These are phyloP conservation scores for Aurinia saxatilis DNA, from an alignment of 345 rosid genomes.

Conservation along the genomic window DNA sequence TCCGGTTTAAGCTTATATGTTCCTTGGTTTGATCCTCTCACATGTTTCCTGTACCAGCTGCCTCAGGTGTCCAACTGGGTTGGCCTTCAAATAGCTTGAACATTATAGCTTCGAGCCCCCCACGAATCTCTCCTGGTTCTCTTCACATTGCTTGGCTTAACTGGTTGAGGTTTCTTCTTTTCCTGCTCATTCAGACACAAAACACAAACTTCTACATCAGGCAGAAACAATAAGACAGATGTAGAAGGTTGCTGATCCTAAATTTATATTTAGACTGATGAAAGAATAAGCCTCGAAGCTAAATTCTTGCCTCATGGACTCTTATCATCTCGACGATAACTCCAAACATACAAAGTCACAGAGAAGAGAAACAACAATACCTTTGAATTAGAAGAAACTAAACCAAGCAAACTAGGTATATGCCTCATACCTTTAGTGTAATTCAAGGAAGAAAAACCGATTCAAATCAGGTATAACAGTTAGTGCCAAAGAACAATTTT, in stretches of 20 bases:
- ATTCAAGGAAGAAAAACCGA: background rate
- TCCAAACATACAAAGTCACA: background rate
- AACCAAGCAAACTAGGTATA: conserved; percentile 78
- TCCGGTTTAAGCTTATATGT: conserved; percentile 97
- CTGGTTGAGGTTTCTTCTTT: conserved; percentile 70
- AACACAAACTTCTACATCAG: background rate
- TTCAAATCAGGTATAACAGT: background rate
- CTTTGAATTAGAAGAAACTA: conserved; percentile 50
- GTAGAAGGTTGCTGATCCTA: too few species aligned
- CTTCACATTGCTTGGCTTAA: conserved; percentile 38
- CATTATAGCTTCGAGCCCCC: conserved; percentile 92
- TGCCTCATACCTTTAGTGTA: conserved; percentile 73
- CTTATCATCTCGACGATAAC: too few species aligned
- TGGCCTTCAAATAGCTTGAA: conserved; percentile 94
- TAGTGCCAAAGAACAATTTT: background rate
- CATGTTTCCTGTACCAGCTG: conserved; percentile 92
- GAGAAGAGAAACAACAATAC: conserved; percentile 29
- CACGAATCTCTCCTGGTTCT: conserved; percentile 97
- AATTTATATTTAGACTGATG: background rate
- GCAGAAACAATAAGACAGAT: background rate
- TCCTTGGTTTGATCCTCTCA: conserved; percentile 84
- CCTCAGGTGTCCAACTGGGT: conserved; percentile 89
- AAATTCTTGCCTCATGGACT: background rate
- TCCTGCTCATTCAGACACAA: conserved; percentile 41
- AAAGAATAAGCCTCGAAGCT: background rate